Evolutionary conservation across 176 grass and related monocot species (phyloP).

Genomic region (Leersia perrieri): DNA sequence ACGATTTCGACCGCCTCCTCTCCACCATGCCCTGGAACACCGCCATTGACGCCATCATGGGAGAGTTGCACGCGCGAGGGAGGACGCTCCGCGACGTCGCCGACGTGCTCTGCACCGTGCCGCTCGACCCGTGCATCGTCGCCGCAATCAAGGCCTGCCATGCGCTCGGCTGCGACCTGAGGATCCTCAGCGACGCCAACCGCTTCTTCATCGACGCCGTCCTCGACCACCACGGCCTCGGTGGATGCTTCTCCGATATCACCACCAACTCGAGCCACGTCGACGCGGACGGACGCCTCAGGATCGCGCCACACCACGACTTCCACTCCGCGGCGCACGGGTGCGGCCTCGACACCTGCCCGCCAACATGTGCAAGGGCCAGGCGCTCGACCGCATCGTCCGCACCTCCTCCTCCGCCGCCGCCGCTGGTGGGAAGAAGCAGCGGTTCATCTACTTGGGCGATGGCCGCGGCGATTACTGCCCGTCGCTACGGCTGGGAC

Average conservation of each 20-base stretch:
- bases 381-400: conserved; percentile 47
- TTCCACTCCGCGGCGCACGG: conserved; percentile 43
- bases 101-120: conserved; percentile 25
- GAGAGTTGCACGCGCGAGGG: conserved; percentile 24
- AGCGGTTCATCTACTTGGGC: too few species aligned
- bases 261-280: neutral
- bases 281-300: conserved; percentile 51
- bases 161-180: conserved; percentile 60
- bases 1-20: conserved; percentile 54
- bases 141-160: conserved; percentile 37
- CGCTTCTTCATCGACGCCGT: conserved; percentile 67
- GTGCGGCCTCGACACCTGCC: conserved; percentile 48
- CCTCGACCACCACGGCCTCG: conserved; percentile 57
- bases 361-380: conserved; percentile 80
- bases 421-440: neutral
- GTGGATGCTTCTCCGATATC: conserved; percentile 54
- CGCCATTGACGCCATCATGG: conserved; percentile 65
- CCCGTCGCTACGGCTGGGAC: too few species aligned
- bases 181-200: conserved; percentile 70
- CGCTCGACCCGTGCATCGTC: conserved; percentile 43
- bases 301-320: conserved; percentile 53
- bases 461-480: too few species aligned
- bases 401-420: conserved; percentile 7
- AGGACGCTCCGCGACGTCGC: conserved; percentile 42
- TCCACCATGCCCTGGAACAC: conserved; percentile 56